A percentile compares a stretch with the other conserved stretches of the same genome.
These are phyloP conservation scores for Saitozyma podzolica DNA, from an alignment of 768 basidiomycete species.

Conservation along the genomic window DNA sequence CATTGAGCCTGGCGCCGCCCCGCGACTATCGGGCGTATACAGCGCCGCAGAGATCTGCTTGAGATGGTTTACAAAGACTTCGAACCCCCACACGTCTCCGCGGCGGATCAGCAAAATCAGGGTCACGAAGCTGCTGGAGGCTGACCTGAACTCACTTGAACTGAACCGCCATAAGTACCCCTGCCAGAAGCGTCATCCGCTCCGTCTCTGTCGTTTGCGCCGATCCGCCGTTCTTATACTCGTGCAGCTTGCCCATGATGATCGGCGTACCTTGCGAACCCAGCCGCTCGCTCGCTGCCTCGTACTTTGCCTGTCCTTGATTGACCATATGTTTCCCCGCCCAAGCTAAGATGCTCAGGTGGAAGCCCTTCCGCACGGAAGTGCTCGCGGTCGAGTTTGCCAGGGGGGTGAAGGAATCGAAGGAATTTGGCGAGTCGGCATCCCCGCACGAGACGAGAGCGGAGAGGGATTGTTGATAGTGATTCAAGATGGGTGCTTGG, in stretches of 20 bases:
- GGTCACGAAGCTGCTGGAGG: background rate
- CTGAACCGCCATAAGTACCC: conserved; percentile 34
- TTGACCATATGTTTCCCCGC: conserved; percentile 12
- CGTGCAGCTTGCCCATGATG: background rate
- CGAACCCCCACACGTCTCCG: conserved; percentile 42
- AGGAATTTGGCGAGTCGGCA: conserved; percentile 23
- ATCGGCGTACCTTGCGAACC: background rate
- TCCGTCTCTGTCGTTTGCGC: conserved; percentile 25
- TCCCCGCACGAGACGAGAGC: conserved; percentile 29
- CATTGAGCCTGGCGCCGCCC: conserved; percentile 17
- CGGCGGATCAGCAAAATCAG: conserved; percentile 28
- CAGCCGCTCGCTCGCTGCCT: conserved; percentile 2
- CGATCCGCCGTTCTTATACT: background rate
- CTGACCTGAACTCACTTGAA: conserved; percentile 30
- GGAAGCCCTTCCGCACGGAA: conserved; percentile 1
- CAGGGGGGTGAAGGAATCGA: conserved; percentile 12
- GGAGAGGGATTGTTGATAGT: conserved; percentile 33
- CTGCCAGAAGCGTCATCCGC: conserved; percentile 35
- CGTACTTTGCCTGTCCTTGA: conserved; percentile 5
- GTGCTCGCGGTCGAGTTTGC: background rate
- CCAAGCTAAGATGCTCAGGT: conserved; percentile 9
- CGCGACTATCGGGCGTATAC: conserved; percentile 12
- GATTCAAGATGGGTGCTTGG: conserved; percentile 8
- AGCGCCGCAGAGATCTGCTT: conserved; percentile 12
- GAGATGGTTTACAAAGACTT: conserved; percentile 19